Conservation (phyloP, 2,329 filamentous ascomycete genomes). For the Fusarium coicis region DNA sequence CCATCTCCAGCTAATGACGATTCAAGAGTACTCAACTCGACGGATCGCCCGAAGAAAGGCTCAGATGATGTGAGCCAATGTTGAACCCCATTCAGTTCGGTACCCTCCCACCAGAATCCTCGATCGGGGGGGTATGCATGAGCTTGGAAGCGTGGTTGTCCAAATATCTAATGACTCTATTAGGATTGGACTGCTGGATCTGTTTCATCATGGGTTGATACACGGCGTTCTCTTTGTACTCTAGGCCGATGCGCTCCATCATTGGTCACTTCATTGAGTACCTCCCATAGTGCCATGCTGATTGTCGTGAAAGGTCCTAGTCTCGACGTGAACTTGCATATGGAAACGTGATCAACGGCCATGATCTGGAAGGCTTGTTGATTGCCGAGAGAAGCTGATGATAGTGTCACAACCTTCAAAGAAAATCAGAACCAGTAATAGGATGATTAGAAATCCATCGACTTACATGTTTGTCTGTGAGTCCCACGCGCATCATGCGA, state of each 20-base stretch:
- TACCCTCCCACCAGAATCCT: not conserved
- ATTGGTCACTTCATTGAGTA: fast-evolving
- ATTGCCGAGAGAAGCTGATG: no score
- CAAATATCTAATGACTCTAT: not conserved
- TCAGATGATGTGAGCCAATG: fast-evolving
- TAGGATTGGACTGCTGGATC: not conserved
- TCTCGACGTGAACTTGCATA: not conserved
- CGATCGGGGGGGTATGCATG: not conserved
- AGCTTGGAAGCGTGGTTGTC: not conserved
- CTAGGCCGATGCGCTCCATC: fast-evolving
- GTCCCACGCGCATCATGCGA: no score
- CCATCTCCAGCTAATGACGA: fast-evolving
- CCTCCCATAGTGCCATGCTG: fast-evolving
- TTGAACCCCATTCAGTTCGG: fast-evolving
- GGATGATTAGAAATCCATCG: no score
- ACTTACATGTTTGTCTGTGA: no score
- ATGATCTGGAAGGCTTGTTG: not conserved
- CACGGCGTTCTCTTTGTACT: fast-evolving
- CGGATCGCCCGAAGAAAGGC: not conserved
- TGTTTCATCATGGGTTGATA: not conserved
- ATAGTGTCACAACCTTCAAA: no score
- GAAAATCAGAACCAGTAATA: no score
- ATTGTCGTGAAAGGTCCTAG: not conserved
- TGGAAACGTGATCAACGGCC: fast-evolving
- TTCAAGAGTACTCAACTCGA: not conserved